These are phyloP conservation scores for Xerocomus spinulosus DNA, from an alignment of 768 basidiomycete species.

Conservation along the genomic window DNA sequence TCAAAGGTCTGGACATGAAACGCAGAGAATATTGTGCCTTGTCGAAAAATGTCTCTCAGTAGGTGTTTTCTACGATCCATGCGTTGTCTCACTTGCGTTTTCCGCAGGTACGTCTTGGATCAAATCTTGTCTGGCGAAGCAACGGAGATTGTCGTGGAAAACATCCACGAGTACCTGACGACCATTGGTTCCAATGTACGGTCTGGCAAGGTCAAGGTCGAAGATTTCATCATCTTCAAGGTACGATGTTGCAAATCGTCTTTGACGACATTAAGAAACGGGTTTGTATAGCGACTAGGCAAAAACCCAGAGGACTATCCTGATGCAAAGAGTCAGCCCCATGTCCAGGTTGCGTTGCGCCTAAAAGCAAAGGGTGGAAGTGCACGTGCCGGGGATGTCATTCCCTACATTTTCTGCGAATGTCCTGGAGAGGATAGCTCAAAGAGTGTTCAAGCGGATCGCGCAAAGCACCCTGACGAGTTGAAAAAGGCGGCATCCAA, in stretches of 20 bases:
- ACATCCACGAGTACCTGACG: conserved; percentile 87
- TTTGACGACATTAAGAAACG: neutral
- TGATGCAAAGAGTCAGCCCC: conserved; percentile 90
- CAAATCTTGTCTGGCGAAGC: conserved; percentile 88
- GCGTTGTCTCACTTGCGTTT: neutral
- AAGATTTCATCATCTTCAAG: conserved; percentile 95
- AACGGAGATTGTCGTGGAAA: conserved; percentile 83
- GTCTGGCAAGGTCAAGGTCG: conserved; percentile 71
- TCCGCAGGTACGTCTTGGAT: conserved; percentile 82
- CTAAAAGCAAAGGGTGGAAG: conserved; percentile 81
- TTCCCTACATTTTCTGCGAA: conserved; percentile 91
- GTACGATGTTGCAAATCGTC: conserved; percentile 35
- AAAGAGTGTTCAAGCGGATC: conserved; percentile 79
- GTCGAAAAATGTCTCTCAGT: conserved; percentile 93
- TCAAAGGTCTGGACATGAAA: conserved; percentile 99
- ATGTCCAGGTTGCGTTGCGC: conserved; percentile 91
- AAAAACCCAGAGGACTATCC: conserved; percentile 98
- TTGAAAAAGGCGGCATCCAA: conserved; percentile 56
- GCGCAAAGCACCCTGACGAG: conserved; percentile 93
- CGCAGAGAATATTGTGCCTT: conserved; percentile 90
- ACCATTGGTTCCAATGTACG: conserved; percentile 76
- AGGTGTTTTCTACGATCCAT: conserved; percentile 28
- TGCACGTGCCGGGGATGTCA: conserved; percentile 86
- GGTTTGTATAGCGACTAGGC: conserved; percentile 67
- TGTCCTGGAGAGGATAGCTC: conserved; percentile 65